Evolutionary conservation across 2,329 filamentous ascomycete genomes (phyloP).

Genomic region (Scopulariopsis brevicaulis): DNA sequence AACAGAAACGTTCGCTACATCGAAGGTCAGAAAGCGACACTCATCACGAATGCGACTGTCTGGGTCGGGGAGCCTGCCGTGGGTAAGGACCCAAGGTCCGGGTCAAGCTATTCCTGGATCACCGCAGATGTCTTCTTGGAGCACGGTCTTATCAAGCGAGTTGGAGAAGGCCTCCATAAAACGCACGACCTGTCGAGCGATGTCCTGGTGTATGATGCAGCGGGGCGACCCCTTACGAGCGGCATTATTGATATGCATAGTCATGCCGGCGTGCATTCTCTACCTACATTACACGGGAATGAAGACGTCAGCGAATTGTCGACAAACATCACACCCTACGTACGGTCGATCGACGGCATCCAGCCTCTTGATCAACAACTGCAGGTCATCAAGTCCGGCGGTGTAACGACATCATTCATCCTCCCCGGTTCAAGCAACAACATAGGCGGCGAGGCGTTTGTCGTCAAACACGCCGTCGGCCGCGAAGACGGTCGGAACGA

Average conservation of each 20-base stretch:
- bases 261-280: conserved; percentile 47
- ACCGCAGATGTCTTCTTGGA: conserved; percentile 49
- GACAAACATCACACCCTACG: conserved; percentile 54
- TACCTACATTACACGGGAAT: conserved; percentile 41
- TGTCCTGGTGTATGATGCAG: conserved; percentile 38
- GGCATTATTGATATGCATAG: conserved; percentile 66
- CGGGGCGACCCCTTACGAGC: conserved; percentile 49
- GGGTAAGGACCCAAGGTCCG: conserved; percentile 42
- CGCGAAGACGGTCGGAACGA: conserved; percentile 47
- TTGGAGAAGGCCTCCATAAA: conserved; percentile 29
- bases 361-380: conserved; percentile 53
- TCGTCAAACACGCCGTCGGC: conserved; percentile 58
- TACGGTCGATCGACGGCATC: conserved; percentile 54
- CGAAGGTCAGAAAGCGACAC: conserved; percentile 43
- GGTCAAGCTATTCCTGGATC: conserved; percentile 49
- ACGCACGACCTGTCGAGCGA: background rate
- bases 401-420: conserved; percentile 56
- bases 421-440: conserved; percentile 61
- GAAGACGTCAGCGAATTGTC: conserved; percentile 54
- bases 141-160: conserved; percentile 47
- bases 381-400: conserved; percentile 59
- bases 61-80: conserved; percentile 51
- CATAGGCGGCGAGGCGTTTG: conserved; percentile 59
- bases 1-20: conserved; percentile 50
- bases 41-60: conserved; percentile 55